Percentiles rank a stretch among this genome's conserved stretches.
Conservation (phyloP, 768 basidiomycete genomes). For the Amanita inopinata region DNA sequence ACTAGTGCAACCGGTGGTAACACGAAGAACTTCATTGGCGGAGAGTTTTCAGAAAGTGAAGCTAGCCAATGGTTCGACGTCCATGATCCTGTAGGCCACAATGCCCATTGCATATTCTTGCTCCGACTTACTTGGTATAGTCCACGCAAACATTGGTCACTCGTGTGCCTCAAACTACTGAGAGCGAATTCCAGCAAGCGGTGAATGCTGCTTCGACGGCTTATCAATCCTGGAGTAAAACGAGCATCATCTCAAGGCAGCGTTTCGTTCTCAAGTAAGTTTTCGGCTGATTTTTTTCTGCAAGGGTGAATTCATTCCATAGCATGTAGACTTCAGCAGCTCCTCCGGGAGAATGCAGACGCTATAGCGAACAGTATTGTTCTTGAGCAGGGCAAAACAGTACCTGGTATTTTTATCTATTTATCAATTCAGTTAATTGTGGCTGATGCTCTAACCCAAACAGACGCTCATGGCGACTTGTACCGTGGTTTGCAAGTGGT, state of each 20-base stretch:
- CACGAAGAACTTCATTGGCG: conserved; percentile 89
- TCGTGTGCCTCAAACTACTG: conserved; percentile 82
- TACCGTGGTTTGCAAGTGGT: conserved; percentile 88
- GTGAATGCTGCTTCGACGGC: conserved; percentile 78
- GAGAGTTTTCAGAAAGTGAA: conserved; percentile 80
- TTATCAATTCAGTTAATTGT: neutral
- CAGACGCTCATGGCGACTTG: conserved; percentile 93
- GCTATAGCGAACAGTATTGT: conserved; percentile 85
- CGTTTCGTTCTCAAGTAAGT: conserved; percentile 81
- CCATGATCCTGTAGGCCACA: conserved; percentile 68
- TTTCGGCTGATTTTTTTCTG: neutral
- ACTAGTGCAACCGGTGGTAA: conserved; percentile 78
- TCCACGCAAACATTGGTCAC: conserved; percentile 87
- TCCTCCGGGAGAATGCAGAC: conserved; percentile 79
- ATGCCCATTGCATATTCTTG: neutral
- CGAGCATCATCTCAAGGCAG: conserved; percentile 81
- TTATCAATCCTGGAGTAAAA: conserved; percentile 81
- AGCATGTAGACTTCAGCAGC: conserved; percentile 65
- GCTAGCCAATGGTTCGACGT: conserved; percentile 77
- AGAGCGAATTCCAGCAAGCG: conserved; percentile 72
- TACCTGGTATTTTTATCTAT: conserved; percentile 54
- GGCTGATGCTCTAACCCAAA: neutral
- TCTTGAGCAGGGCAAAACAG: conserved; percentile 92
- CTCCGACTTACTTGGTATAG: conserved; percentile 26
- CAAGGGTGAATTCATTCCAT: conserved; percentile 2